A percentile compares a stretch with the other conserved stretches of the same genome.
Evolutionary conservation across 164 flowering plant species (phyloP).

Genomic region (Chimonanthus praecox): DNA sequence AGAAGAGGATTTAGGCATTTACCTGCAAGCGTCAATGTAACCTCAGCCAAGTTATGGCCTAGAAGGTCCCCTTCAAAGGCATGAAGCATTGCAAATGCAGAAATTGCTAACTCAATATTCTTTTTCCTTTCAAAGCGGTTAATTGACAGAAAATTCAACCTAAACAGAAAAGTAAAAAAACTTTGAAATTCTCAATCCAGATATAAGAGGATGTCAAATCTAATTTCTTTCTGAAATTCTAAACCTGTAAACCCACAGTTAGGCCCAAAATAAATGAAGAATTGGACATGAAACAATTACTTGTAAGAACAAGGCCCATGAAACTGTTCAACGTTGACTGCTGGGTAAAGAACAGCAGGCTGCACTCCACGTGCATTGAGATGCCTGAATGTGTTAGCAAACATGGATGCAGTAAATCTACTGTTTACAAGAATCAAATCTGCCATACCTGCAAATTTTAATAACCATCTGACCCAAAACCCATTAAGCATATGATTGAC

Average conservation of each 20-base stretch:
- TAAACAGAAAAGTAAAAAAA: conserved; percentile 9
- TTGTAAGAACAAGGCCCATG: conserved; percentile 48
- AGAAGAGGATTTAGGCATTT: neutral
- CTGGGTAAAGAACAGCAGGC: conserved; percentile 91
- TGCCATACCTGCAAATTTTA: conserved; percentile 69
- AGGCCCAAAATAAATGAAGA: conserved; percentile 18
- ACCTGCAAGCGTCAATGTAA: conserved; percentile 77
- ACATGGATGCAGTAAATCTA: conserved; percentile 83
- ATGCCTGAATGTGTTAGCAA: conserved; percentile 74
- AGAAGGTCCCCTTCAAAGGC: conserved; percentile 30
- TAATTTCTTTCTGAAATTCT: neutral
- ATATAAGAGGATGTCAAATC: neutral
- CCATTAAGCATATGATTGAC: neutral
- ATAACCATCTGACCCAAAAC: conserved; percentile 6
- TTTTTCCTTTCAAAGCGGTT: conserved; percentile 94
- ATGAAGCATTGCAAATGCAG: conserved; percentile 67
- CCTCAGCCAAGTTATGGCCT: conserved; percentile 31
- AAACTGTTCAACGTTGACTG: conserved; percentile 86
- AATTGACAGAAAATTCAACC: conserved; percentile 79
- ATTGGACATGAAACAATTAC: conserved; percentile 38
- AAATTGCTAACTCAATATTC: conserved; percentile 80
- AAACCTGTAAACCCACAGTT: conserved; percentile 5
- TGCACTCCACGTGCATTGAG: conserved; percentile 63
- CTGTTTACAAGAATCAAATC: conserved; percentile 90
- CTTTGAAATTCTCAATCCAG: neutral